phyloP scores from a whole-genome alignment of 495 filamentous ascomycete genomes.

The Aspergillus haitiensis region DNA sequence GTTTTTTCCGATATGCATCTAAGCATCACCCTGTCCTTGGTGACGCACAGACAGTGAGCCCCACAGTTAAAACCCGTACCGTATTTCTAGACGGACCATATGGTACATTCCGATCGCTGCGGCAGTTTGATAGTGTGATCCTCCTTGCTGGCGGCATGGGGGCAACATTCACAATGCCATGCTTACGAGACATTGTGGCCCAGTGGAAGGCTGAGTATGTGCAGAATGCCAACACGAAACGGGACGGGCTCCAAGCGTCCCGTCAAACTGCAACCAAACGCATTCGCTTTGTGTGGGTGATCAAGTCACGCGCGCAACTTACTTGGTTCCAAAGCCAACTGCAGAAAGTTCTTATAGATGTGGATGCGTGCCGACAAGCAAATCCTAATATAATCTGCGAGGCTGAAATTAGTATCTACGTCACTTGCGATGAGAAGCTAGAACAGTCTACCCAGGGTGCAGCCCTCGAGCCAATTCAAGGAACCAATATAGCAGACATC shows the following conservation, averaged over 20 bases:
- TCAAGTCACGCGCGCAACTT: slow-evolving; percentile 68
- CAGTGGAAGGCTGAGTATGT: slow-evolving; percentile 33
- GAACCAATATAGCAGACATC: not conserved
- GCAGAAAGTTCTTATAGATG: slow-evolving; percentile 54
- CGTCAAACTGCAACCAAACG: slow-evolving; percentile 56
- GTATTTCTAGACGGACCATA: slow-evolving; percentile 55
- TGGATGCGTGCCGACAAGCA: slow-evolving; percentile 36
- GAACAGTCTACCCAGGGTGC: slow-evolving; percentile 19
- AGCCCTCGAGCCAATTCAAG: not conserved
- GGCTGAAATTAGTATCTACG: slow-evolving; percentile 57
- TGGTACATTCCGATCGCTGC: slow-evolving; percentile 47
- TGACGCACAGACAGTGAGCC: not conserved
- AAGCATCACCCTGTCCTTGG: slow-evolving; percentile 39
- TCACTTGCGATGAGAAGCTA: slow-evolving; percentile 58
- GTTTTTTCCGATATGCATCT: slow-evolving; percentile 62
- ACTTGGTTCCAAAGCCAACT: slow-evolving; percentile 67
- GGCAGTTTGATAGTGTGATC: slow-evolving; percentile 59
- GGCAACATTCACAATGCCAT: slow-evolving; percentile 55
- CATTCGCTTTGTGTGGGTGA: slow-evolving; percentile 70
- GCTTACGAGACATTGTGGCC: slow-evolving; percentile 52
- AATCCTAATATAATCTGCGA: slow-evolving; percentile 35
- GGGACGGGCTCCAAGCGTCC: not conserved
- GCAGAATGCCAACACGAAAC: not conserved
- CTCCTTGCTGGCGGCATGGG: slow-evolving; percentile 64
- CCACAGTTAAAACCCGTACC: slow-evolving; percentile 32